Evolutionary conservation across 1,284 basidiomycete species (phyloP).

Genomic region (Leccinum fuscescens): DNA sequence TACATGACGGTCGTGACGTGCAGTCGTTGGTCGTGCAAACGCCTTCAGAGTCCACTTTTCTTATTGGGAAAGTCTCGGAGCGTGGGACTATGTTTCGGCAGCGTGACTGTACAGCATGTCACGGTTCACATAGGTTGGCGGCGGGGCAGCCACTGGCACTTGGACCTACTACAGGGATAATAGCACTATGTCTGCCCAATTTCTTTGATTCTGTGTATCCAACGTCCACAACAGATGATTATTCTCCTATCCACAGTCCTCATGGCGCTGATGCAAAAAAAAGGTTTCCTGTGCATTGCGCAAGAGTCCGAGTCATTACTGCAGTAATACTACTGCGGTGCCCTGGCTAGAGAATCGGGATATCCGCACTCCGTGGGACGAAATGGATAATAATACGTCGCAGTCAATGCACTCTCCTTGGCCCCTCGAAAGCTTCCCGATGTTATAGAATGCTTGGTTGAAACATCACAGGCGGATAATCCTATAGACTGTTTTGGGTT

Average conservation of each 20-base stretch:
- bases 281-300: constrained; percentile 6
- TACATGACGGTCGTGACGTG: constrained; percentile 3
- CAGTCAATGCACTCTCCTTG: background rate
- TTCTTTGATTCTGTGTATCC: background rate
- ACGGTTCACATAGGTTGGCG: background rate
- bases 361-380: background rate
- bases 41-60: background rate
- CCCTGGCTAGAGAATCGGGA: background rate
- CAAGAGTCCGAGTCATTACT: background rate
- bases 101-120: constrained; percentile 14
- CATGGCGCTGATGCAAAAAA: background rate
- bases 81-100: background rate
- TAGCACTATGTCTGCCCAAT: background rate
- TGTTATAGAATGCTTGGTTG: background rate
- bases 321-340: constrained; percentile 4
- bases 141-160: background rate
- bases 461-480: constrained; percentile 10
- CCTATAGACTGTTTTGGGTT: constrained; percentile 12
- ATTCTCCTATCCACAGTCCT: background rate
- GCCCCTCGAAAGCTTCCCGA: background rate
- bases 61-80: background rate
- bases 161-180: background rate
- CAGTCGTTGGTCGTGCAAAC: background rate
- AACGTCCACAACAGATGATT: background rate
- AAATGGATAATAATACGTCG: background rate